Conservation (phyloP, 2,329 filamentous ascomycete genomes). For the Metarhizium rileyi region DNA sequence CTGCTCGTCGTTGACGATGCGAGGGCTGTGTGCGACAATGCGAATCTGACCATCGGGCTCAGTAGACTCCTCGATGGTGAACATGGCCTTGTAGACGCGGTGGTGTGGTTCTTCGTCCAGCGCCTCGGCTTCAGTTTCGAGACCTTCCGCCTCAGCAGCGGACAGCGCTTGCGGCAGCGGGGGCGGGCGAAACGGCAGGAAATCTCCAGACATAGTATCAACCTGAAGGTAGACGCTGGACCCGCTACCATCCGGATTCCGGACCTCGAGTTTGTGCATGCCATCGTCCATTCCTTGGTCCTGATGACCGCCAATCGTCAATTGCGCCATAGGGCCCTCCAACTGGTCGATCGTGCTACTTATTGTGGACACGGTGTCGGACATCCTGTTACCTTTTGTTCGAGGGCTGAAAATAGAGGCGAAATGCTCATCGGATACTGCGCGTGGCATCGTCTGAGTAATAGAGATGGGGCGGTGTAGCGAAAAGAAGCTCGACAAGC, state of each 20-base stretch:
- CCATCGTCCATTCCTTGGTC: slow-evolving; percentile 34
- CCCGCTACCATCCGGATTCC: slow-evolving; percentile 45
- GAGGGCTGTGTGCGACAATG: slow-evolving; percentile 51
- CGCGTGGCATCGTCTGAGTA: slow-evolving; percentile 66
- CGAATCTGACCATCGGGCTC: slow-evolving; percentile 50
- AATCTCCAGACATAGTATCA: slow-evolving; percentile 58
- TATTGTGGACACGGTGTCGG: slow-evolving; percentile 59
- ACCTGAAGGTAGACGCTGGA: slow-evolving; percentile 56
- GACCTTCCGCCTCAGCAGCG: slow-evolving; percentile 27
- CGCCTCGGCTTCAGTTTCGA: slow-evolving; percentile 21
- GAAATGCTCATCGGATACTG: slow-evolving; percentile 65
- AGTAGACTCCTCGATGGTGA: slow-evolving; percentile 58
- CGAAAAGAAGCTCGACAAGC: slow-evolving; percentile 88
- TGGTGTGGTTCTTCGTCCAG: slow-evolving; percentile 32
- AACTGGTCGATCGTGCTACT: slow-evolving; percentile 49
- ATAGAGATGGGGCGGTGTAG: slow-evolving; percentile 91
- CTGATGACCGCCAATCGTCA: slow-evolving; percentile 35
- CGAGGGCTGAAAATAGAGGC: slow-evolving; percentile 68
- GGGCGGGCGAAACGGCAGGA: slow-evolving; percentile 78
- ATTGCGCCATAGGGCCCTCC: slow-evolving; percentile 45
- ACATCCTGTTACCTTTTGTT: slow-evolving; percentile 39
- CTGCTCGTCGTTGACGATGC: slow-evolving; percentile 41
- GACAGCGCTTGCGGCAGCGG: slow-evolving; percentile 59
- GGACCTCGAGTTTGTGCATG: slow-evolving; percentile 41
- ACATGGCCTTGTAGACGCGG: slow-evolving; percentile 52